These are phyloP conservation scores for Plenodomus tracheiphilus DNA, from an alignment of 2,329 filamentous ascomycete species.

Conservation along the genomic window DNA sequence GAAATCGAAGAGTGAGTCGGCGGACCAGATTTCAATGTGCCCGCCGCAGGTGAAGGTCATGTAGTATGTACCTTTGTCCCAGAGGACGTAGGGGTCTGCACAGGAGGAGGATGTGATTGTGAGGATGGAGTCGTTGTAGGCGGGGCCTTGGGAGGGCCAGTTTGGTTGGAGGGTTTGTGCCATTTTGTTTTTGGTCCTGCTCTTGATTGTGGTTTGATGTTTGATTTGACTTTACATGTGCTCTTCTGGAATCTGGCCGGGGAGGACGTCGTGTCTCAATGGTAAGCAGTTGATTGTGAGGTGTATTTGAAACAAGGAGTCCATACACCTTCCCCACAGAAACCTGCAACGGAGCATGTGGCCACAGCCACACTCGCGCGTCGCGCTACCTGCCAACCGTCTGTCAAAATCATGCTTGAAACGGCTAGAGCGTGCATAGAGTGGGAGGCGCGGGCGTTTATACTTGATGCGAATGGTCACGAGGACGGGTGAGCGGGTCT, in stretches of 20 bases:
- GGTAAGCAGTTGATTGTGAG: not conserved
- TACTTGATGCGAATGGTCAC: not conserved
- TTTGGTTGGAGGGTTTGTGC: conserved; percentile 8
- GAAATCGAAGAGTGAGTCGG: conserved; percentile 46
- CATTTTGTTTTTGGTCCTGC: not conserved
- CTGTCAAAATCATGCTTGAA: conserved; percentile 9
- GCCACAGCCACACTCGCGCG: conserved; percentile 3
- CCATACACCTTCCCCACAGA: not conserved
- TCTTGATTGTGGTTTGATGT: too few species aligned
- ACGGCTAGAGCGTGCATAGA: not conserved
- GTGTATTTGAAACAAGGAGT: not conserved
- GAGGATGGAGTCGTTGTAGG: conserved; percentile 47
- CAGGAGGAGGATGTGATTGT: conserved; percentile 47
- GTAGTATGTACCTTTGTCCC: conserved; percentile 49
- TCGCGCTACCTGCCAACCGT: not conserved
- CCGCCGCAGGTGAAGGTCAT: conserved; percentile 53
- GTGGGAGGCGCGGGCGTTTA: too few species aligned
- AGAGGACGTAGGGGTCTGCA: conserved; percentile 51
- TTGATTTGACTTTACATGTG: too few species aligned
- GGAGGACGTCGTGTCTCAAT: too few species aligned
- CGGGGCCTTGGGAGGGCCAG: conserved; percentile 13
- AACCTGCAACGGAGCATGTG: conserved; percentile 9
- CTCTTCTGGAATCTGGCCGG: too few species aligned
- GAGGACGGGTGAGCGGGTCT: not conserved
- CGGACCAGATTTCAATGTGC: conserved; percentile 51